These are phyloP conservation scores for Puccinia triticina DNA, from an alignment of 1,284 basidiomycete genomes.

Conservation along the genomic window DNA sequence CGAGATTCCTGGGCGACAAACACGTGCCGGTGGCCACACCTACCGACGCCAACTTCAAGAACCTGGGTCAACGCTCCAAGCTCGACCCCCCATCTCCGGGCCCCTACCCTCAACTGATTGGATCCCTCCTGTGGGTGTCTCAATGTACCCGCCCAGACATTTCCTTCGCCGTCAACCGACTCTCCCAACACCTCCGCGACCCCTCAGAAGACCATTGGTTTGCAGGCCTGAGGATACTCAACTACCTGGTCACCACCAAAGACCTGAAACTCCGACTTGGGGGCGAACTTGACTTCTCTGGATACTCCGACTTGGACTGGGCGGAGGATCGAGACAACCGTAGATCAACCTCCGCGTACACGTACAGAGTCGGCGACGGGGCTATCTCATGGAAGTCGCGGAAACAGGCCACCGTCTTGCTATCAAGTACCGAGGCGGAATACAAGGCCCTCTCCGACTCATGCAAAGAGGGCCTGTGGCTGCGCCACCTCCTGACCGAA, in stretches of 20 bases:
- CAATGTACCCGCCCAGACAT: no score
- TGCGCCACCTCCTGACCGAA: no score
- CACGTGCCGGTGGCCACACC: background rate
- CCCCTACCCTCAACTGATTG: background rate
- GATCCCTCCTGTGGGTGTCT: background rate
- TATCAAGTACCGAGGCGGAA: no score
- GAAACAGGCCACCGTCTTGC: background rate
- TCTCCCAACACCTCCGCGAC: background rate
- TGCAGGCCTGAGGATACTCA: background rate
- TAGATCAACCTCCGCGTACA: background rate
- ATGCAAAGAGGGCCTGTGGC: no score
- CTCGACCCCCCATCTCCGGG: background rate
- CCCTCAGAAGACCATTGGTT: background rate
- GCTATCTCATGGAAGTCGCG: background rate
- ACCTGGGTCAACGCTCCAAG: background rate
- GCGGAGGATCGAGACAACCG: background rate
- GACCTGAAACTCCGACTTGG: background rate
- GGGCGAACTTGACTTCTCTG: background rate
- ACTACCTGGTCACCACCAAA: background rate
- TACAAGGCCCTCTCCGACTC: no score
- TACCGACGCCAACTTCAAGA: background rate
- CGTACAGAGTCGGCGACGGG: background rate
- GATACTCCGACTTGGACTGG: slow-evolving; percentile 9
- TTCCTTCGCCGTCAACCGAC: background rate
- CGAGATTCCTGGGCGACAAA: background rate